Evolutionary conservation across 257 asterid genomes (phyloP).

Genomic region (Przewalskia tangutica): DNA sequence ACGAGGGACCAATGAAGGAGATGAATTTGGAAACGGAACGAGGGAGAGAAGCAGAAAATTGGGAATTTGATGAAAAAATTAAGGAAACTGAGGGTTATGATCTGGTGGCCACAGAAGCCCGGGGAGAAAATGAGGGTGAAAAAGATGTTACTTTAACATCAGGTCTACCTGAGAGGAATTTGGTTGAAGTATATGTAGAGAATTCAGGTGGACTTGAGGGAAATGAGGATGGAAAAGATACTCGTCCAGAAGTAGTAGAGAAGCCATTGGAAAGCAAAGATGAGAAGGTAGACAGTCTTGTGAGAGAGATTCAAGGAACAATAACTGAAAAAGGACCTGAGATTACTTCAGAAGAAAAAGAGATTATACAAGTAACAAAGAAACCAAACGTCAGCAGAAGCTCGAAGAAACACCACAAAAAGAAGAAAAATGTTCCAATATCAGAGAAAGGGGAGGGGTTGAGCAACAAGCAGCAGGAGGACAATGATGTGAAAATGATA

Average conservation of each 20-base stretch:
- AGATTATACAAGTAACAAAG: not conserved
- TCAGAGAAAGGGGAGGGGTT: not conserved
- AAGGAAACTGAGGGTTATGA: not conserved
- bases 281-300: not conserved
- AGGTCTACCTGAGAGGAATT: conserved; percentile 5
- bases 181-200: conserved; percentile 3
- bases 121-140: not conserved
- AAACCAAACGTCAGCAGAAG: not conserved
- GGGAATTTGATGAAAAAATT: not conserved
- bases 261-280: not conserved
- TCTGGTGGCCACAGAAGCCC: not conserved
- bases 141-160: conserved; percentile 7
- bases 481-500: not conserved
- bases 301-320: not conserved
- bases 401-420: conserved; percentile 1
- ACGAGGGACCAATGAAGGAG: not conserved
- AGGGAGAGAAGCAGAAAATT: conserved; percentile 8
- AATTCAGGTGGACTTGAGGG: conserved; percentile 3
- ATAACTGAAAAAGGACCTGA: not conserved
- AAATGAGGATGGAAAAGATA: conserved; percentile 3
- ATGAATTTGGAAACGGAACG: not conserved
- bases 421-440: conserved; percentile 6
- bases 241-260: not conserved
- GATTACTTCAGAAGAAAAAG: not conserved
- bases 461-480: not conserved